Evolutionary conservation across 192 early-diverging fungal genomes (phyloP).

Genomic region (Linnemannia schmuckeri): DNA sequence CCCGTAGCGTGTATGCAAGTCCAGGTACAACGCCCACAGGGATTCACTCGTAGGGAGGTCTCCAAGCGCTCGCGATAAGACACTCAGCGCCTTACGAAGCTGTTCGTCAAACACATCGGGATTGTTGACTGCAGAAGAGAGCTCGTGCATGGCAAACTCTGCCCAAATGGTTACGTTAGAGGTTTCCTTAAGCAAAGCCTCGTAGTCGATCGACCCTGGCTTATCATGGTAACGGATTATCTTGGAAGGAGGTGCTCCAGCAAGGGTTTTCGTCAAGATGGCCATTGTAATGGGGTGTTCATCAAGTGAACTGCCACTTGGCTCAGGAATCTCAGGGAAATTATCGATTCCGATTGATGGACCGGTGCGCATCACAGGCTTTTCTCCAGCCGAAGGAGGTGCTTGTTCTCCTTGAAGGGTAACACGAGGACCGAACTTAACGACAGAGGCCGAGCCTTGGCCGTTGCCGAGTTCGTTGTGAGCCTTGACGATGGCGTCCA

Average conservation of each 20-base stretch:
- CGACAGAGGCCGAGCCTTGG: constrained; percentile 10
- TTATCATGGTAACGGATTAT: constrained; percentile 26
- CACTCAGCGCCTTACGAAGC: neutral
- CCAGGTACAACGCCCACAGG: constrained; percentile 40
- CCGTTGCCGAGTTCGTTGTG: constrained; percentile 29
- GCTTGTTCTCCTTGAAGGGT: neutral
- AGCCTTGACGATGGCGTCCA: constrained; percentile 34
- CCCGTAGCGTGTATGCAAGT: constrained; percentile 24
- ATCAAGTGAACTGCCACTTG: neutral
- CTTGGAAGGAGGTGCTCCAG: constrained; percentile 1
- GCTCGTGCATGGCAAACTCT: constrained; percentile 23
- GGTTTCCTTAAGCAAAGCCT: neutral
- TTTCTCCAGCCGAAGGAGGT: neutral
- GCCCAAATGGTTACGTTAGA: constrained; percentile 24
- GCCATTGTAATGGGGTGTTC: constrained; percentile 20
- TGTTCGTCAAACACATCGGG: neutral
- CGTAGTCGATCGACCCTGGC: constrained; percentile 1
- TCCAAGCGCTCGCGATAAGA: constrained; percentile 18
- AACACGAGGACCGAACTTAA: constrained; percentile 47
- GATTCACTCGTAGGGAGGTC: constrained; percentile 14
- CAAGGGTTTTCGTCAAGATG: constrained; percentile 7
- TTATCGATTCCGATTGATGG: neutral
- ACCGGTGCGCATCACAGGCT: neutral
- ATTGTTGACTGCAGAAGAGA: neutral
- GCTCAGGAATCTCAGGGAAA: neutral